Conservation (phyloP, 108 stramenopile species). For the Skeletonema costatum region DNA sequence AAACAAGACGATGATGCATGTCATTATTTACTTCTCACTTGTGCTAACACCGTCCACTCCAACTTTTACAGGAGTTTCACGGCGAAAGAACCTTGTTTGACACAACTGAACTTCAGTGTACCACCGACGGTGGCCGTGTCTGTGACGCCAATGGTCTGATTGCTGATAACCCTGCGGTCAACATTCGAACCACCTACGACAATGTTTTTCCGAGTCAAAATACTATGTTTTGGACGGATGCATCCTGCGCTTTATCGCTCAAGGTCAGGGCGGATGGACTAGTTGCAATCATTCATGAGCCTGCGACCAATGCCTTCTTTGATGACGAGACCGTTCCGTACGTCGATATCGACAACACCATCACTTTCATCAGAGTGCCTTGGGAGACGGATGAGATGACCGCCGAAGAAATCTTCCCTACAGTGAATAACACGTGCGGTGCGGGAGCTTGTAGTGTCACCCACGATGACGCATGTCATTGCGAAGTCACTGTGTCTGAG, state of each 20-base stretch:
- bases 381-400: slow-evolving; percentile 37
- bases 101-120: slow-evolving; percentile 29
- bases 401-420: slow-evolving; percentile 27
- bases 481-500: slow-evolving; percentile 23
- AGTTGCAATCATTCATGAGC: slow-evolving; percentile 39
- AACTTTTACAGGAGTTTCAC: slow-evolving; percentile 25
- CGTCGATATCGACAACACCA: slow-evolving; percentile 25
- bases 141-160: slow-evolving; percentile 24
- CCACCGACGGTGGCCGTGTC: slow-evolving; percentile 24
- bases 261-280: slow-evolving; percentile 39
- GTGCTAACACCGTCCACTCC: not conserved
- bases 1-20: not conserved
- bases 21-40: not conserved
- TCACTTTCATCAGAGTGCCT: slow-evolving; percentile 24
- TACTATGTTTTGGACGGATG: slow-evolving; percentile 43
- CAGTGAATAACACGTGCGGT: slow-evolving; percentile 40
- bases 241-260: slow-evolving; percentile 25
- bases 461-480: slow-evolving; percentile 27
- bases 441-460: slow-evolving; percentile 24
- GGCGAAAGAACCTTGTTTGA: slow-evolving; percentile 29
- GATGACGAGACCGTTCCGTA: slow-evolving; percentile 20
- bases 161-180: slow-evolving; percentile 30
- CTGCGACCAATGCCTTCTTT: slow-evolving; percentile 5
- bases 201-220: slow-evolving; percentile 23
- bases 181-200: slow-evolving; percentile 9